A percentile compares a stretch with the other conserved stretches of the same genome.
Conservation (phyloP, 345 rosid species). For the Melastoma malabathricum region DNA sequence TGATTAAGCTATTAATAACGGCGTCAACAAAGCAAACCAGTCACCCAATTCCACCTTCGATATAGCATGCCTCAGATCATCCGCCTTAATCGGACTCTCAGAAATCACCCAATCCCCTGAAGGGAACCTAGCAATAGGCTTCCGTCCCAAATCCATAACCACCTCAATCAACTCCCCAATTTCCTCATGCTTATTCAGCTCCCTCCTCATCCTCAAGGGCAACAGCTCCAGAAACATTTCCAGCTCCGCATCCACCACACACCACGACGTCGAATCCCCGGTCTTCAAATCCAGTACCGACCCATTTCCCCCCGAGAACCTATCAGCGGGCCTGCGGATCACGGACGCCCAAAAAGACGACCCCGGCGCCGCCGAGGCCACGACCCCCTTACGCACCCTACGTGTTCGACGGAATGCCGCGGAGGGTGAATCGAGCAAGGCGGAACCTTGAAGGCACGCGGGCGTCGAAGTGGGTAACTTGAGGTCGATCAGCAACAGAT, state of each 20-base stretch:
- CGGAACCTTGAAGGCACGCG: slow-evolving; percentile 14
- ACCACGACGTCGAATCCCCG: slow-evolving; percentile 21
- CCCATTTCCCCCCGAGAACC: slow-evolving; percentile 27
- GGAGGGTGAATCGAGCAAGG: slow-evolving; percentile 25
- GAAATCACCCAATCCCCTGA: slow-evolving; percentile 87
- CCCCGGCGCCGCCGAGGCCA: slow-evolving; percentile 25
- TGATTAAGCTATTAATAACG: too few relatives aligned
- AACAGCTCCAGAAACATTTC: slow-evolving; percentile 63
- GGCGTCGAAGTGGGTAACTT: slow-evolving; percentile 36
- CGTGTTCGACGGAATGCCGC: slow-evolving; percentile 55
- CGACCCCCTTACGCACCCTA: slow-evolving; percentile 28
- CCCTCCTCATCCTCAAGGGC: slow-evolving; percentile 51
- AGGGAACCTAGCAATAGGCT: slow-evolving; percentile 87
- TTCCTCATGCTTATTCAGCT: slow-evolving; percentile 37
- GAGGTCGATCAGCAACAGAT: slow-evolving; percentile 52
- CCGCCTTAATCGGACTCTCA: slow-evolving; percentile 43
- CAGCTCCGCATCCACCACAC: slow-evolving; percentile 34
- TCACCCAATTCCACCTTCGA: slow-evolving; percentile 38
- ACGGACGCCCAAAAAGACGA: slow-evolving; percentile 36
- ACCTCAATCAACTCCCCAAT: slow-evolving; percentile 73
- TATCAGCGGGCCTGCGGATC: slow-evolving; percentile 42
- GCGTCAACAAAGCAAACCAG: not conserved
- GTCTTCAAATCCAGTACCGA: slow-evolving; percentile 17
- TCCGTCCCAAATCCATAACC: slow-evolving; percentile 87
- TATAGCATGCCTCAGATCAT: slow-evolving; percentile 66